Evolutionary conservation across 164 flowering plant species (phyloP), one percentile per base, ranked within the genome.

Genomic region (Macadamia tetraphylla): DNA sequence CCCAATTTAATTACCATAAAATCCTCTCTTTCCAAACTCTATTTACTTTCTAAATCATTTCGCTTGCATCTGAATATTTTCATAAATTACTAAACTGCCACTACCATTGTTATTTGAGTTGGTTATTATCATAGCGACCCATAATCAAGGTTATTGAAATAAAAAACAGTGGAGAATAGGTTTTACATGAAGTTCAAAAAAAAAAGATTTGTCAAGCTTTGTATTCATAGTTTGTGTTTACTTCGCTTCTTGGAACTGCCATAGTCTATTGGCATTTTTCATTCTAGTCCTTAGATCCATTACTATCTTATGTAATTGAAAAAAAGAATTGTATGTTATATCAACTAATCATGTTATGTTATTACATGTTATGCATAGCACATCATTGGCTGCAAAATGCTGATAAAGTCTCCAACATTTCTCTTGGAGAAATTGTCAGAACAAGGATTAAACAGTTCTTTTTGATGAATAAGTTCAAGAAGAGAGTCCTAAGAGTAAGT

Each of bases 381-480:
- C 85, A 85, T 77, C 65, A 79, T 2, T 92, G 94, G 96, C 76
- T 92, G 65, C 79, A 79, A 64, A 86, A 87, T 60, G 78, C 81
- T 10, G 67, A 81, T 6, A 70, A 72, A 14, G 84, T 71, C 4
- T 81, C 85, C 0, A 63, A 82, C 74, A 76, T 90, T 11, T 67
- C 80, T 31, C 80, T 92, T 10, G 98, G 98, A 30, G 88, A 85
- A 69, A 75, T 77, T 61, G 94, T 92, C 29, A 72, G 80, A 66
- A 59, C 88, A 32, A 85, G 85, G 77, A 87, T 92, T 49, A 84
- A 86, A 78, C 90, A 92, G 69, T 92, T 92, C 80, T 78, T 84
- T 1, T 75, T 86, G 80, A 87, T 88, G 93, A 89, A 87, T 62
- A 90, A 85, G 80, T 90, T 92, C 77, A 92, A 92, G 86, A 90